phyloP scores from a whole-genome alignment of 2,329 filamentous ascomycete genomes.

The Fusarium nematophilum region DNA sequence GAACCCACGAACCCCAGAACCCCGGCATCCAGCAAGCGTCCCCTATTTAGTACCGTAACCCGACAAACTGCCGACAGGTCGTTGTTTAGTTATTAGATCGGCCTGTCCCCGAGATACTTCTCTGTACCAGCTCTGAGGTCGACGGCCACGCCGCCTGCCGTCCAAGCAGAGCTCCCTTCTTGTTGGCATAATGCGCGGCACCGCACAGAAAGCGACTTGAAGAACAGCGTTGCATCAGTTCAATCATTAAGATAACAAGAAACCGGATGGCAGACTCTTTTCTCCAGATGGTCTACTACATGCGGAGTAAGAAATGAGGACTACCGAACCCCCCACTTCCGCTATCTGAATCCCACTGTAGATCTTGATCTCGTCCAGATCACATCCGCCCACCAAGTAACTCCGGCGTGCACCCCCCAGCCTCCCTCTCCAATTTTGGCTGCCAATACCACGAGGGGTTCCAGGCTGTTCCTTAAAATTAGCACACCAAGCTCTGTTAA shows the following conservation, averaged over 20 bases:
- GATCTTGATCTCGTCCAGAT: slow-evolving; percentile 9
- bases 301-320: no score
- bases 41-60: slow-evolving; percentile 18
- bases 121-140: background rate
- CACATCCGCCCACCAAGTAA: background rate
- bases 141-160: background rate
- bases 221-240: no score
- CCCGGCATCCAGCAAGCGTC: slow-evolving; percentile 17
- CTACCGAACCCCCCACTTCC: slow-evolving; percentile 1
- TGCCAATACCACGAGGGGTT: no score
- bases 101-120: background rate
- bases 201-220: no score
- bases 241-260: no score
- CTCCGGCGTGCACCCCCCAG: no score
- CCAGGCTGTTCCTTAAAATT: no score
- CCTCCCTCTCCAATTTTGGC: no score
- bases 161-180: background rate
- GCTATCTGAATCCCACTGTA: background rate
- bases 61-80: slow-evolving; percentile 28
- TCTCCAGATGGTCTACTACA: no score
- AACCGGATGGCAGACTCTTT: no score
- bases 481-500: no score
- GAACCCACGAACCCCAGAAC: slow-evolving; percentile 1
- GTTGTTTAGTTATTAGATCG: background rate
- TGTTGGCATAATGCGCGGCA: background rate